Percentiles rank a stretch among this genome's conserved stretches.
Evolutionary conservation across 208 protist species (phyloP).

Genomic region (Porcisia hertigi): DNA sequence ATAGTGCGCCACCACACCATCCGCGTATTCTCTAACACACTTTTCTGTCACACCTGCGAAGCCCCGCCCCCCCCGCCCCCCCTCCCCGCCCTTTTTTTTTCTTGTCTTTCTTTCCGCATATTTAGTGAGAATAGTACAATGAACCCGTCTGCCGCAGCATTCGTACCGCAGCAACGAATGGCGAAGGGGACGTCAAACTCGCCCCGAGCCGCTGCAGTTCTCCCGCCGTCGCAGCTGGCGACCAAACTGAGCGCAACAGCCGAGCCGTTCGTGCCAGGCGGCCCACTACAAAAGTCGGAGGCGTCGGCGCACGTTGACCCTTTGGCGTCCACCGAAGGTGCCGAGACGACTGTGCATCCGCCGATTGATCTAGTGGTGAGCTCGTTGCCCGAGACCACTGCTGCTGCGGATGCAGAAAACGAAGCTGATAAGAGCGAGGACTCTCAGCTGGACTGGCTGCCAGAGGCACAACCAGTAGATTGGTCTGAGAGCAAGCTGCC

Average conservation of each 20-base stretch:
- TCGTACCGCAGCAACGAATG: slow-evolving; percentile 36
- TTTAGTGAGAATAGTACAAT: slow-evolving; percentile 19
- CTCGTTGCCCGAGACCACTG: background rate
- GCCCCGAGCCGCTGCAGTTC: background rate
- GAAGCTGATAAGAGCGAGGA: slow-evolving; percentile 23
- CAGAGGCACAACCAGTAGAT: slow-evolving; percentile 37
- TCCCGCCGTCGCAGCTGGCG: slow-evolving; percentile 12
- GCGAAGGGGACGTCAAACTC: slow-evolving; percentile 2
- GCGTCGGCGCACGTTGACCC: slow-evolving; percentile 15
- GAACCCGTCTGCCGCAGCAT: slow-evolving; percentile 64
- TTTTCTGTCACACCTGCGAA: no score
- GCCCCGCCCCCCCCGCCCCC: background rate
- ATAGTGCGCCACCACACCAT: background rate
- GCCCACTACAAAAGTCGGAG: slow-evolving; percentile 10
- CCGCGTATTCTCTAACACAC: background rate
- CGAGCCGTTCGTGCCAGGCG: slow-evolving; percentile 60
- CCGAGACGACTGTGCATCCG: background rate
- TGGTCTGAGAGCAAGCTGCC: slow-evolving; percentile 60
- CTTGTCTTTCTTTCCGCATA: background rate
- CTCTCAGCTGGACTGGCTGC: slow-evolving; percentile 39
- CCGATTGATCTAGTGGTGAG: slow-evolving; percentile 6
- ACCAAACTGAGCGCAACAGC: slow-evolving; percentile 64
- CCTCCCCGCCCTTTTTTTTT: background rate
- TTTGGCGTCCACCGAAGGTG: background rate
- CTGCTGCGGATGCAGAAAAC: slow-evolving; percentile 13